Conservation (phyloP, 805 yeast species). For the Candida argentea region DNA sequence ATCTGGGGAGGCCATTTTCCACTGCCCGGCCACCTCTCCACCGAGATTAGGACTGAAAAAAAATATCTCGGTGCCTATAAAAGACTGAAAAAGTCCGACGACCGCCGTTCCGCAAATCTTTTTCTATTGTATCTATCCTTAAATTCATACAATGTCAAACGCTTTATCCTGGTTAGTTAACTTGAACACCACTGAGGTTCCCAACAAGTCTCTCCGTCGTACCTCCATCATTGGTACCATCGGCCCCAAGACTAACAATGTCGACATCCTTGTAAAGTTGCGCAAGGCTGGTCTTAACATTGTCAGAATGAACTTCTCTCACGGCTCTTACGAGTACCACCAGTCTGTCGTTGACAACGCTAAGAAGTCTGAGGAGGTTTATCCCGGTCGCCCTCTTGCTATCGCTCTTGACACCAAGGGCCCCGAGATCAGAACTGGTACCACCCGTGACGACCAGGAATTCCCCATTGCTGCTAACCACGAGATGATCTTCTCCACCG, state of each 20-base stretch:
- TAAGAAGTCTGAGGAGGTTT: conserved; percentile 82
- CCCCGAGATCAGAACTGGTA: conserved; percentile 98
- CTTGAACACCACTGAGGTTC: conserved; percentile 63
- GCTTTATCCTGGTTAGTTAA: conserved; percentile 73
- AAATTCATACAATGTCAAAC: conserved; percentile 24
- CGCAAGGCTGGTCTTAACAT: conserved; percentile 97
- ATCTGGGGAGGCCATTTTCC: too few species aligned
- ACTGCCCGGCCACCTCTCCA: too few species aligned
- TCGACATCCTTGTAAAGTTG: conserved; percentile 72
- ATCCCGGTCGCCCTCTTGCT: conserved; percentile 94
- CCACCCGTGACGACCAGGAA: conserved; percentile 72
- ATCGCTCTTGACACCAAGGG: conserved; percentile 99
- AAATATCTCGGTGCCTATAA: too few species aligned
- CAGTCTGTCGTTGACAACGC: conserved; percentile 95
- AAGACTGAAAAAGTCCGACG: too few species aligned
- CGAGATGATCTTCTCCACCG: conserved; percentile 90
- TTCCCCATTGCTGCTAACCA: conserved; percentile 77
- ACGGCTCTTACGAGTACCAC: conserved; percentile 97
- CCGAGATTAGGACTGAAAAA: too few species aligned
- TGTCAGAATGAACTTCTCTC: conserved; percentile 98
- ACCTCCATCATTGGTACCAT: conserved; percentile 97
- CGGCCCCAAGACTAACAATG: conserved; percentile 95
- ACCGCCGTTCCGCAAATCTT: too few species aligned
- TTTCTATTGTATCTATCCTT: too few species aligned
- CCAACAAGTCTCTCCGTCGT: conserved; percentile 77